Evolutionary conservation across 2,329 filamentous ascomycete genomes (phyloP), one percentile per base, ranked within the genome.

Genomic region (Aureobasidium pullulans): DNA sequence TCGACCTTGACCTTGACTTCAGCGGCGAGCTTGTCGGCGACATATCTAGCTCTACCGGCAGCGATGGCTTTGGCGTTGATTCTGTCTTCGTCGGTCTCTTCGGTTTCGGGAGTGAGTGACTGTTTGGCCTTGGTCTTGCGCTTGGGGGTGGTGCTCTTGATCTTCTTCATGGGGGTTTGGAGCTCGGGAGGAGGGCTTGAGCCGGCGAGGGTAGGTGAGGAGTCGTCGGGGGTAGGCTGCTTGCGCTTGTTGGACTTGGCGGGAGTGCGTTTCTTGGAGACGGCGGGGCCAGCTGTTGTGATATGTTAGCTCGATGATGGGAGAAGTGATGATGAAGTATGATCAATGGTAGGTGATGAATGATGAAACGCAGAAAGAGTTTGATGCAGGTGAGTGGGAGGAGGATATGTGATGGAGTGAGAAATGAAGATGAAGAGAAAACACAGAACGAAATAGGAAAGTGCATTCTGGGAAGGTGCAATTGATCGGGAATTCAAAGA

Each of bases 61-160:
- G 48, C 56, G 40, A 60, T 56, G 15, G 44, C 57, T 1, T 53
- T 46, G 19, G 60, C 37, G 13, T 46, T 40, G 15, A 31, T 28
- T 16, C 19, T 40, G 4, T 60, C 53, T 16, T 52, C 52, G 16
- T 57, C 46, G 31, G 31, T 50, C 11, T 50, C 50, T 15, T 37
- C 28, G 5, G 43, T 57, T 23, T 23, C 23, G n/a, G 11, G 40
- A 32, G 32, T 46, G 36, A 8, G 9, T 9, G 39, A n/a, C 10
- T 47, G 52, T 39, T 59, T 50, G 9, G 36, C 13, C 11, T 32
- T 49, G 29, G 3, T 23, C 23, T 23, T 23, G 23, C 9, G 3
- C 32, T 54, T 39, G 11, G 6, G 23, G 42, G 42, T 15, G 19
- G 40, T 3, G 47, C 23, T 34, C 29, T 34, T 47, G 16, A 2